Base-by-base conservation (phyloP, 2,329 filamentous ascomycete genomes). In the Aciculosporium take region DNA sequence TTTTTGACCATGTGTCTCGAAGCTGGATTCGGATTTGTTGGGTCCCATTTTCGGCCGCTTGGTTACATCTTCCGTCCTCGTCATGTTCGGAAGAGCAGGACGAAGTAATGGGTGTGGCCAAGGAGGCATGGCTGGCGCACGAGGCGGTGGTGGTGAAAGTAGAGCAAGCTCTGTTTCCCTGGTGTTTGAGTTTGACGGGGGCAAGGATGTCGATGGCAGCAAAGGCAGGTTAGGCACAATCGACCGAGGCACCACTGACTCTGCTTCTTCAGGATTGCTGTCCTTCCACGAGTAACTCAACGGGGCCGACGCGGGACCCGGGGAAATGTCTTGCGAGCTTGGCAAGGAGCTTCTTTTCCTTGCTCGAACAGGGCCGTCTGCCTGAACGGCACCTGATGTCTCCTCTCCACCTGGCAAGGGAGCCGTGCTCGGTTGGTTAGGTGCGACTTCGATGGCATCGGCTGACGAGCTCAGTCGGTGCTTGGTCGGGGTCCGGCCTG, bases 301-400 rank as follows among this genome's bases (percentile, higher is more conserved):
- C 1, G 79, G 79, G 2, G 79, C 79, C 2, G 79, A 82, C 0
- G 77, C 79, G 9, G 79, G 78, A 0, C 78, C 78, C 0, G 76
- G 71, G 1, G 72, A 73, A 17, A 78, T 66, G 3, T 66, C 56
- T 29, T 70, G 67, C 7, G 62, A 51, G 24, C 61, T 65, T 0
- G 74, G 66, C 3, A 69, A 72, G 2, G 73, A 76, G 48, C 70
- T 72, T 1, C 68, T 72, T 1, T 68, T 71, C 37, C 73, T 63
- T 4, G 62, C 60, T 42, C 72, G 67, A 18, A 59, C 62, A 1
- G 65, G 64, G 41, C 63, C 68, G 39, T 51, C 35, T 59, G 64
- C 38, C 58, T 64, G 15, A 55, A 53, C 46, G 56, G 61, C 40
- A 58, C 68, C 32, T 8, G 58, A 56, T n/a, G 59, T 57, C 21